These are phyloP conservation scores for Euclidium syriacum DNA, from an alignment of 345 rosid species.

Conservation along the genomic window DNA sequence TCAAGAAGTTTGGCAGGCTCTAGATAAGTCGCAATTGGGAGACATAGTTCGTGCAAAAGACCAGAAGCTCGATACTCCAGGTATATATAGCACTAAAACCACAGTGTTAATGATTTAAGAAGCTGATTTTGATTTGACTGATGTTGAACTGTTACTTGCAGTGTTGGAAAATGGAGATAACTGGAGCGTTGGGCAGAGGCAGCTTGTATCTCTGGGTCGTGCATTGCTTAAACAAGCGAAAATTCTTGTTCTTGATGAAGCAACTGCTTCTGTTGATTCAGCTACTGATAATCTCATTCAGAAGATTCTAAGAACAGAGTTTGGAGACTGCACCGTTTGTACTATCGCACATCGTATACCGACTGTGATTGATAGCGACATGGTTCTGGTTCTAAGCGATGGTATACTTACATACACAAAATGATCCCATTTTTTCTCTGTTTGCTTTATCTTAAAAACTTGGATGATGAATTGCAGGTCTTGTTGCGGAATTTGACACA, in stretches of 20 bases:
- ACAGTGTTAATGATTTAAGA: too few relatives aligned
- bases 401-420: too few relatives aligned
- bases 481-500: constrained; percentile 87
- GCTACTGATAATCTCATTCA: constrained; percentile 98
- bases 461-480: too few relatives aligned
- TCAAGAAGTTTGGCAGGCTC: constrained; percentile 97
- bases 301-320: constrained; percentile 89
- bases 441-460: too few relatives aligned
- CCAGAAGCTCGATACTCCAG: constrained; percentile 80
- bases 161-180: constrained; percentile 97
- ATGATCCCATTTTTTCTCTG: too few relatives aligned
- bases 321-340: constrained; percentile 86
- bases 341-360: constrained; percentile 99
- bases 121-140: too few relatives aligned
- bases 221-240: constrained; percentile 89
- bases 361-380: constrained; percentile 94
- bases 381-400: constrained; percentile 92
- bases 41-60: constrained; percentile 79
- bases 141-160: constrained; percentile 34
- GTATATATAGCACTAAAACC: too few relatives aligned
- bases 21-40: constrained; percentile 94
- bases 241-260: constrained; percentile 96
- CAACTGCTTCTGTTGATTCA: constrained; percentile 97
- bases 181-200: constrained; percentile 99
- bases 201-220: constrained; percentile 88